Conservation (phyloP, 306 rosid genomes). For the Rubus parviflorus region DNA sequence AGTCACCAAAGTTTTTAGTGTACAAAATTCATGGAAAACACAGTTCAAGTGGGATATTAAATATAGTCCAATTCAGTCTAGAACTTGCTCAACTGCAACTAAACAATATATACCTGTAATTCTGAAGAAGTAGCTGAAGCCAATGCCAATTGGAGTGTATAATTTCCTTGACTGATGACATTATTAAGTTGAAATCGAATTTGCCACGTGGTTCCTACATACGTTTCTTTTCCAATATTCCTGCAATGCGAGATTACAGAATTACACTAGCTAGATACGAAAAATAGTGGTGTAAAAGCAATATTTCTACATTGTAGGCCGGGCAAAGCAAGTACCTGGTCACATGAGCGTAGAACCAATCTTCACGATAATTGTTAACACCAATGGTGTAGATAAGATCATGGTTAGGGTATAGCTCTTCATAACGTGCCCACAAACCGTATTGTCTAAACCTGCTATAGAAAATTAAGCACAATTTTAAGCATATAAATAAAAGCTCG, state of each 20-base stretch:
- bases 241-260: slow-evolving; percentile 30
- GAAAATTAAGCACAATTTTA: not conserved
- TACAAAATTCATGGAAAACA: not conserved
- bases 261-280: not conserved
- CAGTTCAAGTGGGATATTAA: not conserved
- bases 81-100: no score
- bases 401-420: slow-evolving; percentile 30
- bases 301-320: not conserved
- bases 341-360: slow-evolving; percentile 64
- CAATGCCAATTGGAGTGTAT: slow-evolving; percentile 73
- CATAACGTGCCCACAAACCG: slow-evolving; percentile 58
- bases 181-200: slow-evolving; percentile 43
- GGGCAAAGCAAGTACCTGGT: slow-evolving; percentile 1
- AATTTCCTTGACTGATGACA: slow-evolving; percentile 24
- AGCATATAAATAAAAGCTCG: not conserved
- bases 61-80: not conserved
- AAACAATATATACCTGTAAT: slow-evolving; percentile 42
- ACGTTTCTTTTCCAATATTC: slow-evolving; percentile 22
- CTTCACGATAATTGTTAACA: slow-evolving; percentile 10
- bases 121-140: slow-evolving; percentile 49
- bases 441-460: slow-evolving; percentile 65
- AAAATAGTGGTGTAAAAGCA: not conserved
- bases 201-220: slow-evolving; percentile 65
- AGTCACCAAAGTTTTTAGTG: not conserved
- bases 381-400: slow-evolving; percentile 47